Conservation (phyloP, 208 protist species). For the Trypanosoma avium region DNA sequence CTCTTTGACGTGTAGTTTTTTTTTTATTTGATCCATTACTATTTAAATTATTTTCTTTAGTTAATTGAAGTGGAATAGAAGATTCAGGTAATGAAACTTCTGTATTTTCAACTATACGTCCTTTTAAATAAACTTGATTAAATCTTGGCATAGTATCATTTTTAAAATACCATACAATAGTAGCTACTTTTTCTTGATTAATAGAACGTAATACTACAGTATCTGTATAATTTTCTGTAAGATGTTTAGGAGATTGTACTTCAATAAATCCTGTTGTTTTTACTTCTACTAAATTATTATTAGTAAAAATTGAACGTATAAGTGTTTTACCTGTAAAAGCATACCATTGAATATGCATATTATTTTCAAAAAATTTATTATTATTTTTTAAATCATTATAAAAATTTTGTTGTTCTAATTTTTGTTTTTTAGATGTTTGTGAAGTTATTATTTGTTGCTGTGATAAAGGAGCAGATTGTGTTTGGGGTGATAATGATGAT, state of each 20-base stretch:
- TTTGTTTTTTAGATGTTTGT: too few relatives aligned
- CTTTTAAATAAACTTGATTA: slow-evolving; percentile 21
- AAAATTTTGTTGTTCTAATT: too few relatives aligned
- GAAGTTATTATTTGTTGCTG: too few relatives aligned
- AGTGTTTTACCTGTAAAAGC: slow-evolving; percentile 26
- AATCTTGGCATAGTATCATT: slow-evolving; percentile 6
- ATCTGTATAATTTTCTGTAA: slow-evolving; percentile 15
- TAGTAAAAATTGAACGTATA: slow-evolving; percentile 25
- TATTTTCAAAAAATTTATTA: neutral
- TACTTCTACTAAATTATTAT: slow-evolving; percentile 33
- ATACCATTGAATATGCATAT: slow-evolving; percentile 46
- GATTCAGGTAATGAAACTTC: neutral
- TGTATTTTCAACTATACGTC: neutral
- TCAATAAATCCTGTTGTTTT: slow-evolving; percentile 45
- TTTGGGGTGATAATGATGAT: too few relatives aligned
- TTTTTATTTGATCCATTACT: neutral
- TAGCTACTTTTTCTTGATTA: neutral
- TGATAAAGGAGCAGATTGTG: too few relatives aligned
- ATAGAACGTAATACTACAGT: slow-evolving; percentile 25
- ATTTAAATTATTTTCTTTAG: neutral
- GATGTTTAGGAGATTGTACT: slow-evolving; percentile 19
- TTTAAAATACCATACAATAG: slow-evolving; percentile 22
- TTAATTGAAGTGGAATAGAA: neutral
- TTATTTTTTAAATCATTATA: too few relatives aligned
- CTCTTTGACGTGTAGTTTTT: neutral